Evolutionary conservation across 2,329 filamentous ascomycete genomes (phyloP).

Genomic region (Tolypocladium album): DNA sequence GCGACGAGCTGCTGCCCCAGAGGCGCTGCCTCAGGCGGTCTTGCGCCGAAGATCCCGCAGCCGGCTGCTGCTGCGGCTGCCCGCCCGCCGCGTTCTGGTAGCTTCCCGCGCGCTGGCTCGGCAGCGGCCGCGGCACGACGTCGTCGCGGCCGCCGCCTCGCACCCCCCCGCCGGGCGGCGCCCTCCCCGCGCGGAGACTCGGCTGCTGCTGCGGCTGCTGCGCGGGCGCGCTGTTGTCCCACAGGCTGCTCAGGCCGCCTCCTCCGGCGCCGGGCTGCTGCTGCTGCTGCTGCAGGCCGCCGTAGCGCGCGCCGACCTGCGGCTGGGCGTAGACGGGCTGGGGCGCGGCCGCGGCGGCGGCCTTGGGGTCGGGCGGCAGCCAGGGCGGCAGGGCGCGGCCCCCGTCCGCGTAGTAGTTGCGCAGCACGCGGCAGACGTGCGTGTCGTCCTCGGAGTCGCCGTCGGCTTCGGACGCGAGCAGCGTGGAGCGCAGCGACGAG

Average conservation of each 20-base stretch:
- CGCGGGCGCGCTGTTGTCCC: conserved; percentile 35
- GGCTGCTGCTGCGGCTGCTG: conserved; percentile 24
- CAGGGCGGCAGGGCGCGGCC: conserved; percentile 70
- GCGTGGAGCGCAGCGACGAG: conserved; percentile 56
- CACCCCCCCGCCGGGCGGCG: conserved; percentile 18
- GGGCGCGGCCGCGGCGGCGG: conserved; percentile 9
- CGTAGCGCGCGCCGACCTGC: conserved; percentile 43
- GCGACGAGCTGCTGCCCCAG: conserved; percentile 48
- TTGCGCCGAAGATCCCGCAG: conserved; percentile 52
- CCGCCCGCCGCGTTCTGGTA: conserved; percentile 44
- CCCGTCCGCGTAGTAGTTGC: conserved; percentile 87
- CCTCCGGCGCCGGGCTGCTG: conserved; percentile 13
- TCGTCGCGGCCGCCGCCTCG: conserved; percentile 20
- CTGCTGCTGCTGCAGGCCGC: conserved; percentile 21
- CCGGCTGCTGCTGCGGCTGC: background rate
- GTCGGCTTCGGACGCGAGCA: conserved; percentile 55
- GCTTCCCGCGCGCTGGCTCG: conserved; percentile 64
- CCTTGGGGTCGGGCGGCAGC: conserved; percentile 84
- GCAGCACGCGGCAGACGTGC: conserved; percentile 85
- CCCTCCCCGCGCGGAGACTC: conserved; percentile 34
- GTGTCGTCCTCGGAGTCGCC: conserved; percentile 81
- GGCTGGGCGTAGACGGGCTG: conserved; percentile 42
- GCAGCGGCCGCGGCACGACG: conserved; percentile 47
- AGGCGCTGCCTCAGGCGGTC: conserved; percentile 73
- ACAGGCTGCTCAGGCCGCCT: conserved; percentile 43